These are phyloP conservation scores for Paramarasmius palmivorus DNA, from an alignment of 1,284 basidiomycete genomes.

Conservation along the genomic window DNA sequence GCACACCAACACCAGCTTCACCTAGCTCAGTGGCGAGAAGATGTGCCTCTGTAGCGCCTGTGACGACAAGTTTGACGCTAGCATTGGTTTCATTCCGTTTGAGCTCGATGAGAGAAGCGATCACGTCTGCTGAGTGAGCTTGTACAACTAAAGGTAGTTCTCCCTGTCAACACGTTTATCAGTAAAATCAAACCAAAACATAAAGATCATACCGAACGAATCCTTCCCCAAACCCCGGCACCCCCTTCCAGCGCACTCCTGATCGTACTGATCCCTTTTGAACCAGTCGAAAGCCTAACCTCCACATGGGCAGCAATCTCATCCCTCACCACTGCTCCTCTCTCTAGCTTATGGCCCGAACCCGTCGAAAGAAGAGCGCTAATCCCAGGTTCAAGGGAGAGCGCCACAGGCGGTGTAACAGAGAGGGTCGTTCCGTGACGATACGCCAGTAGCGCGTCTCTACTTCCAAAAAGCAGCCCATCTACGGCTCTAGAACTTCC, in stretches of 20 bases:
- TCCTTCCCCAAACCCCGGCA: too few species aligned
- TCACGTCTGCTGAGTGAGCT: constrained; percentile 39
- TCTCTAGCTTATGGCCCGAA: constrained; percentile 55
- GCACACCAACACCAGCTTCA: constrained; percentile 51
- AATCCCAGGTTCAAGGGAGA: constrained; percentile 58
- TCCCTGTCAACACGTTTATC: too few species aligned
- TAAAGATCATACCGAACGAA: too few species aligned
- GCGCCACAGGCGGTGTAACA: constrained; percentile 58
- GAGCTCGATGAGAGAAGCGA: constrained; percentile 62
- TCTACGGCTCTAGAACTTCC: constrained; percentile 70
- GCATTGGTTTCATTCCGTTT: constrained; percentile 42
- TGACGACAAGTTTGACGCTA: constrained; percentile 34
- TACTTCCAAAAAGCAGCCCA: constrained; percentile 68
- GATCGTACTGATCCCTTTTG: too few species aligned
- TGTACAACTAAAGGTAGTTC: too few species aligned
- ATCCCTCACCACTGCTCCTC: constrained; percentile 56
- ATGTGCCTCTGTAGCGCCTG: constrained; percentile 57
- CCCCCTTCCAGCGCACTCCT: too few species aligned
- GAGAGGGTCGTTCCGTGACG: constrained; percentile 57
- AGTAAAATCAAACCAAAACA: too few species aligned
- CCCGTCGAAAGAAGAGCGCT: constrained; percentile 62
- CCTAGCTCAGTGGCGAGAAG: constrained; percentile 59
- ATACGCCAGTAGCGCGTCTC: constrained; percentile 73
- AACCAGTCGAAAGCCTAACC: too few species aligned
- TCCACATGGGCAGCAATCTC: too few species aligned